A percentile compares a stretch with the other conserved stretches of the same genome.
Evolutionary conservation across 805 yeast genomes (phyloP).

Genomic region (Pichia sporocuriosa): DNA sequence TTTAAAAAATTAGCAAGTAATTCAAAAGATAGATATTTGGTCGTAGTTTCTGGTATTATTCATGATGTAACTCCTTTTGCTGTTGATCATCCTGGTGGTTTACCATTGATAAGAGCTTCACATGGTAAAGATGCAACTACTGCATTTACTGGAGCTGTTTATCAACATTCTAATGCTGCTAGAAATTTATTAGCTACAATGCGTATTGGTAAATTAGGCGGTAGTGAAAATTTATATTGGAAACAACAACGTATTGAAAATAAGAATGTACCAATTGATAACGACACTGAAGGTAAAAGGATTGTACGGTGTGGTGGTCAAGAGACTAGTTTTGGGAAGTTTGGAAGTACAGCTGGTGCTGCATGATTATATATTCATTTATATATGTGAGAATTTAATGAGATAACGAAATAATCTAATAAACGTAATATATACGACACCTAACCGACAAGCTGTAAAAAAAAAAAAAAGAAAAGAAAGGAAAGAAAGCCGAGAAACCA

Average conservation of each 20-base stretch:
- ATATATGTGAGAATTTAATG: too few relatives aligned
- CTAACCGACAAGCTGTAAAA: too few relatives aligned
- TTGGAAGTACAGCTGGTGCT: conserved; percentile 53
- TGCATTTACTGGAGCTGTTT: conserved; percentile 93
- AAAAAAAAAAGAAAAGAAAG: too few relatives aligned
- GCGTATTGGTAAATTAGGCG: conserved; percentile 86
- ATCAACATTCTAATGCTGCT: conserved; percentile 89
- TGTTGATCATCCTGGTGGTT: conserved; percentile 92
- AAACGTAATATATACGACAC: too few relatives aligned
- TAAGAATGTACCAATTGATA: conserved; percentile 52
- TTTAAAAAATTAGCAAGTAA: conserved; percentile 34
- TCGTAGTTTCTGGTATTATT: conserved; percentile 83
- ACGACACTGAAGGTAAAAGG: conserved; percentile 45
- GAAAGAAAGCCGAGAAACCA: too few relatives aligned
- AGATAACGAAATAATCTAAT: too few relatives aligned
- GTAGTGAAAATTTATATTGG: conserved; percentile 80
- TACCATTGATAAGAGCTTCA: conserved; percentile 67
- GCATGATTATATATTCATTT: conserved; percentile 34
- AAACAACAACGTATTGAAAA: conserved; percentile 60
- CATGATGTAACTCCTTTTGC: conserved; percentile 91
- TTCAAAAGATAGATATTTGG: conserved; percentile 41
- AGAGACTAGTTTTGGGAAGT: conserved; percentile 39
- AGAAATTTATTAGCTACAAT: conserved; percentile 84
- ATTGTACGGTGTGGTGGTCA: conserved; percentile 59
- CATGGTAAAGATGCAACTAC: conserved; percentile 92